These are phyloP conservation scores for Pisolithus orientalis DNA, from an alignment of 768 basidiomycete genomes.

Conservation along the genomic window DNA sequence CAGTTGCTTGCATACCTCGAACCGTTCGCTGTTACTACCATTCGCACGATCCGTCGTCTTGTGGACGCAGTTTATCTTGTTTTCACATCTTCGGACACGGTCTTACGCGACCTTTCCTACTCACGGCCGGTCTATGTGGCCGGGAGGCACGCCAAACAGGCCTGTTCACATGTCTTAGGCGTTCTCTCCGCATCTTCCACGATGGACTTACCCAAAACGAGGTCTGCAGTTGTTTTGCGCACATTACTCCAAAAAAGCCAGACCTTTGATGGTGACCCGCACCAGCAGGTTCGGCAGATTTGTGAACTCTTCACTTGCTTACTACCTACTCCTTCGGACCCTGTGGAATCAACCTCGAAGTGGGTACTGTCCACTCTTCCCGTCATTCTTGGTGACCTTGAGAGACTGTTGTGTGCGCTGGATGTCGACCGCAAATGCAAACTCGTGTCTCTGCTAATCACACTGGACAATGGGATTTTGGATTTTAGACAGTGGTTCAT, in stretches of 20 bases:
- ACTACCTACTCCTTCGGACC: slow-evolving; percentile 35
- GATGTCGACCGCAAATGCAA: slow-evolving; percentile 49
- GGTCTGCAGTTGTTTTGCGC: slow-evolving; percentile 48
- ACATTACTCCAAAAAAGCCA: slow-evolving; percentile 48
- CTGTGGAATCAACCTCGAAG: slow-evolving; percentile 27
- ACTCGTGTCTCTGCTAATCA: slow-evolving; percentile 48
- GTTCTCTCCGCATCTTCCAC: slow-evolving; percentile 29
- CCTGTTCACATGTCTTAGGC: slow-evolving; percentile 46
- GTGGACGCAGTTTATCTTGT: slow-evolving; percentile 43
- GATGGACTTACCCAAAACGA: slow-evolving; percentile 27
- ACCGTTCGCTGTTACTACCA: slow-evolving; percentile 43
- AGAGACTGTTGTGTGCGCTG: slow-evolving; percentile 48
- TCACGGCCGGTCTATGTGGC: slow-evolving; percentile 8
- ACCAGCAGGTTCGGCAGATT: slow-evolving; percentile 47
- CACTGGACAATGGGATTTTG: slow-evolving; percentile 46
- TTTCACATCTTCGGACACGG: slow-evolving; percentile 47
- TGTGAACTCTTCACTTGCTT: slow-evolving; percentile 52
- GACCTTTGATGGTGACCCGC: slow-evolving; percentile 44
- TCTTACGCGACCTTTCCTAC: slow-evolving; percentile 35
- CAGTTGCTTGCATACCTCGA: slow-evolving; percentile 43
- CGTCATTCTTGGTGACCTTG: slow-evolving; percentile 47
- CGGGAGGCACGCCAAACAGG: slow-evolving; percentile 38
- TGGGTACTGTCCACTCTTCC: slow-evolving; percentile 57
- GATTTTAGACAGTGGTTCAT: slow-evolving; percentile 54
- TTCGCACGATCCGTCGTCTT: slow-evolving; percentile 42